Percentiles rank a stretch among this genome's conserved stretches.
phyloP scores from a whole-genome alignment of 2,329 filamentous ascomycete genomes.

The Balansia obtecta region DNA sequence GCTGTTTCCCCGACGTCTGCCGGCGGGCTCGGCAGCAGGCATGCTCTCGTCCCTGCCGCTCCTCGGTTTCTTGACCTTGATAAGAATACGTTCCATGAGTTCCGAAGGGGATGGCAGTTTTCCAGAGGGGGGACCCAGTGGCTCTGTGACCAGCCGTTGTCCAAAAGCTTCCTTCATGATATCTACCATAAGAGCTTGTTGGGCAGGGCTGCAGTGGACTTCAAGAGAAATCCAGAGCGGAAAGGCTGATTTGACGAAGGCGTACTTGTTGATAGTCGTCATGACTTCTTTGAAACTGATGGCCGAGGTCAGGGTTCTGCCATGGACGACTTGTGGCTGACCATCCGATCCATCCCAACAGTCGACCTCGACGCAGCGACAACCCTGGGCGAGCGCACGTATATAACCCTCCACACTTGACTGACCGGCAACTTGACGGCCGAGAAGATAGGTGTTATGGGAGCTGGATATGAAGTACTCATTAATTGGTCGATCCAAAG shows the following conservation, averaged over 20 bases:
- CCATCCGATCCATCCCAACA: slow-evolving; percentile 93
- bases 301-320: slow-evolving; percentile 74
- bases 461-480: slow-evolving; percentile 98
- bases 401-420: slow-evolving; percentile 96
- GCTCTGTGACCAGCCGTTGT: slow-evolving; percentile 63
- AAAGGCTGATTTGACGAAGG: slow-evolving; percentile 76
- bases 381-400: slow-evolving; percentile 72
- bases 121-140: slow-evolving; percentile 54
- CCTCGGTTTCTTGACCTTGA: slow-evolving; percentile 80
- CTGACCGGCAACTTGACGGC: slow-evolving; percentile 76
- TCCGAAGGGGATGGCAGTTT: slow-evolving; percentile 77
- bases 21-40: slow-evolving; percentile 19
- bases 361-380: slow-evolving; percentile 92
- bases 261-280: slow-evolving; percentile 86
- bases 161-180: slow-evolving; percentile 82
- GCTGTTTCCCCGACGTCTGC: slow-evolving; percentile 51
- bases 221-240: slow-evolving; percentile 92
- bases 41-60: slow-evolving; percentile 28
- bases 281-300: slow-evolving; percentile 89
- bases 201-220: slow-evolving; percentile 75
- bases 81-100: slow-evolving; percentile 68
- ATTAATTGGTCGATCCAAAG: slow-evolving; percentile 74
- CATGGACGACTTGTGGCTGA: slow-evolving; percentile 81
- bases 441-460: slow-evolving; percentile 93
- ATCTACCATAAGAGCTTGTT: slow-evolving; percentile 79